These are phyloP conservation scores for Solanum paucissectum DNA, from an alignment of 257 asterid genomes.

Conservation along the genomic window DNA sequence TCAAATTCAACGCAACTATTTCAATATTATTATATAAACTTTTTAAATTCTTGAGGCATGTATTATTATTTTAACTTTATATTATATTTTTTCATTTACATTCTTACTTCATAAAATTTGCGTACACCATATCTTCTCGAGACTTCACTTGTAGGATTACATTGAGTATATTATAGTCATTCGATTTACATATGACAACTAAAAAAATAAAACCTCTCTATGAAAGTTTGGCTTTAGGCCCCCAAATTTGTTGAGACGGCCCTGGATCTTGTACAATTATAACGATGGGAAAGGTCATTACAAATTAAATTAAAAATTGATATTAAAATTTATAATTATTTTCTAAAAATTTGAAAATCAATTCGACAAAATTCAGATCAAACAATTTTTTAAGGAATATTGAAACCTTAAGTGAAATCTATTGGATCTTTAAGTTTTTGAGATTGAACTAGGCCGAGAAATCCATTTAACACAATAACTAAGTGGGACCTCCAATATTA, in stretches of 20 bases:
- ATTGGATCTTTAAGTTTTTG: neutral
- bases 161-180: too few species aligned
- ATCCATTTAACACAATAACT: neutral
- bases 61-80: too few species aligned
- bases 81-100: too few species aligned
- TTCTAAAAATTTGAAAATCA: neutral
- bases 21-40: too few species aligned
- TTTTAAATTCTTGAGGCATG: too few species aligned
- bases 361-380: neutral
- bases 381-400: neutral
- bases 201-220: neutral
- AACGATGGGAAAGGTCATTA: neutral
- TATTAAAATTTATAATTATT: too few species aligned
- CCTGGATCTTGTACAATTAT: neutral
- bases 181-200: neutral
- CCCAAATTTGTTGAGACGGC: neutral
- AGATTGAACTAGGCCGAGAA: neutral
- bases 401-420: neutral
- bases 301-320: neutral
- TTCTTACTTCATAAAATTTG: neutral
- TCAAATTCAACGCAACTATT: too few species aligned
- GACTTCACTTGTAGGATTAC: neutral
- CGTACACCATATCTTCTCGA: neutral
- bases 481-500: neutral
- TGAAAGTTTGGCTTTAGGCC: neutral